Conservation (phyloP, 345 rosid genomes). For the Eutrema heterophyllum region DNA sequence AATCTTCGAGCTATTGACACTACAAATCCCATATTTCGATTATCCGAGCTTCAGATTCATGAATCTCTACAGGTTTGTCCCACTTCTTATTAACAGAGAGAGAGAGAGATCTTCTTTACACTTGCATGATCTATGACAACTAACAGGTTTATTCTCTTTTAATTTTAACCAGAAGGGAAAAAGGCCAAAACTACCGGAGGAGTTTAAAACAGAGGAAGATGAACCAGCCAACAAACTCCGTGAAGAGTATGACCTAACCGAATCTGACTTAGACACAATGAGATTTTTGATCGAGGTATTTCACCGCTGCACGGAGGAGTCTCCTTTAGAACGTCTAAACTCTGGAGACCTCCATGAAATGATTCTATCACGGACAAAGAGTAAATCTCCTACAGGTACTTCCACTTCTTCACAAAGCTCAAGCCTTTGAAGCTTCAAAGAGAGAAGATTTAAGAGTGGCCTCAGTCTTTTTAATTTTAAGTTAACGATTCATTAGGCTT, state of each 20-base stretch:
- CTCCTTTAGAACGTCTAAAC: constrained; percentile 65
- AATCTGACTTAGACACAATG: constrained; percentile 43
- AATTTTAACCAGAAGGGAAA: constrained; percentile 53
- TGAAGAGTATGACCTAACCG: constrained; percentile 34
- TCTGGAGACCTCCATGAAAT: constrained; percentile 53
- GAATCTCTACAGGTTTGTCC: constrained; percentile 64
- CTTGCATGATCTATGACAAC: neutral
- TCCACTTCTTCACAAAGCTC: constrained; percentile 4
- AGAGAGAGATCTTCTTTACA: neutral
- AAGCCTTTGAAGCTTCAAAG: constrained; percentile 16
- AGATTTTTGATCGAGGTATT: constrained; percentile 67
- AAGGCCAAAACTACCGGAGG: constrained; percentile 60
- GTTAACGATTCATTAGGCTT: constrained; percentile 1
- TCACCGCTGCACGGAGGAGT: constrained; percentile 57
- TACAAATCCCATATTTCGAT: constrained; percentile 65
- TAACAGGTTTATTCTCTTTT: neutral
- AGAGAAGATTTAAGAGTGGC: neutral
- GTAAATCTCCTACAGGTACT: constrained; percentile 4
- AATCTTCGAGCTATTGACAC: constrained; percentile 77
- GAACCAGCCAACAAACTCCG: constrained; percentile 22
- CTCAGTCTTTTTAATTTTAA: neutral
- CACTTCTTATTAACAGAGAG: neutral
- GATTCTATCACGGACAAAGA: constrained; percentile 31
- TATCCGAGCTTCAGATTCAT: constrained; percentile 56
- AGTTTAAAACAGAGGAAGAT: constrained; percentile 38